These are phyloP conservation scores for Pezicula carpinea DNA, from an alignment of 2,329 filamentous ascomycete genomes.

Conservation along the genomic window DNA sequence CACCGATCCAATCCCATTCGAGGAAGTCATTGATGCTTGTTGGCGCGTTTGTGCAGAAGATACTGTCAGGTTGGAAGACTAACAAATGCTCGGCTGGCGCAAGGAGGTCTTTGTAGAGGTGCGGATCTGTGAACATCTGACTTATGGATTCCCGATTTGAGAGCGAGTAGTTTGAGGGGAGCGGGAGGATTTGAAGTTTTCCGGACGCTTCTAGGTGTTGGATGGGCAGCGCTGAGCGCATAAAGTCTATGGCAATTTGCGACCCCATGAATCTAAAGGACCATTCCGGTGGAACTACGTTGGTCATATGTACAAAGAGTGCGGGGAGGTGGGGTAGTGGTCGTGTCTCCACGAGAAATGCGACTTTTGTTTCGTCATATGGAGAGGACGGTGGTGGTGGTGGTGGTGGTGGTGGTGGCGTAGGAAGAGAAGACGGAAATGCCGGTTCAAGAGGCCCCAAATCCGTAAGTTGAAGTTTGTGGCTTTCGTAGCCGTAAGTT, in stretches of 20 bases:
- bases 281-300: constrained; percentile 51
- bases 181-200: constrained; percentile 43
- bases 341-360: constrained; percentile 51
- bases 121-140: constrained; percentile 43
- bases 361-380: constrained; percentile 46
- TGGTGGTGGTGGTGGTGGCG: neutral
- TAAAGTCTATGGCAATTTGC: constrained; percentile 36
- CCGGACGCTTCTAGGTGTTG: constrained; percentile 41
- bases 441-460: no score
- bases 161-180: constrained; percentile 43
- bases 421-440: no score
- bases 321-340: constrained; percentile 45
- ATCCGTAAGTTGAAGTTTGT: no score
- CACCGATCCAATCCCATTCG: constrained; percentile 41
- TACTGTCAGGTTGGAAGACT: constrained; percentile 49
- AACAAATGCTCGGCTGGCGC: constrained; percentile 48
- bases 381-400: constrained; percentile 8
- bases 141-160: constrained; percentile 40
- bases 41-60: constrained; percentile 49
- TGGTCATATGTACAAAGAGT: constrained; percentile 49
- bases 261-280: constrained; percentile 51
- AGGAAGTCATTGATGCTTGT: constrained; percentile 48
- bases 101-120: constrained; percentile 48
- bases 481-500: no score
- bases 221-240: constrained; percentile 39